Conservation (phyloP, 2,329 filamentous ascomycete species). For the Acrocalymma vagum region DNA sequence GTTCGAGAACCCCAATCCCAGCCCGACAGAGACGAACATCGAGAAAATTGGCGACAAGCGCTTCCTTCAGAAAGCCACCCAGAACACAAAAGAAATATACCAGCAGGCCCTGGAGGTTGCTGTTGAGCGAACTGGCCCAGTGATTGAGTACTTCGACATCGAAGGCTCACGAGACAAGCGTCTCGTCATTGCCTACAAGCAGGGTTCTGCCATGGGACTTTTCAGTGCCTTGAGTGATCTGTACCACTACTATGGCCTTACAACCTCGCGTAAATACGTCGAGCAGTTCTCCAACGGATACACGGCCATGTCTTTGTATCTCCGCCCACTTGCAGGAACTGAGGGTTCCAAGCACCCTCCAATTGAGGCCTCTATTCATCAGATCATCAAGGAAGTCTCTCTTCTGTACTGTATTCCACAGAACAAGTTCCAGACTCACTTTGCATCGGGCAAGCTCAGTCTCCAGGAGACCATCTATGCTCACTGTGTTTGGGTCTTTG, state of each 20-base stretch:
- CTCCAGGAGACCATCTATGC: constrained; percentile 97
- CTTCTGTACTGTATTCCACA: constrained; percentile 97
- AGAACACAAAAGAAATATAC: constrained; percentile 95
- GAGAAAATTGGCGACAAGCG: constrained; percentile 92
- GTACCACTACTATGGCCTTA: constrained; percentile 98
- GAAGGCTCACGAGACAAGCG: constrained; percentile 91
- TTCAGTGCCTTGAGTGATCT: constrained; percentile 96
- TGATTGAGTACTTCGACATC: constrained; percentile 98
- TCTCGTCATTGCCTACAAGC: constrained; percentile 92
- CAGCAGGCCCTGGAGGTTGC: constrained; percentile 90
- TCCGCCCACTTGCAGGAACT: constrained; percentile 70
- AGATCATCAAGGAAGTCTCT: constrained; percentile 98
- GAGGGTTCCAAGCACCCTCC: constrained; percentile 69
- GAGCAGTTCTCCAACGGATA: constrained; percentile 99
- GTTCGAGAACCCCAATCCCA: constrained; percentile 80
- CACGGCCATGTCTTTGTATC: constrained; percentile 94
- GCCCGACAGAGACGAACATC: constrained; percentile 81
- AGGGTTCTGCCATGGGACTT: constrained; percentile 87
- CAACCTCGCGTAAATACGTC: constrained; percentile 95
- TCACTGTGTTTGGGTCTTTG: constrained; percentile 96
- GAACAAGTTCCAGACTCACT: constrained; percentile 93
- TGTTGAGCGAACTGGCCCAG: constrained; percentile 85
- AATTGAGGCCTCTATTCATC: constrained; percentile 93
- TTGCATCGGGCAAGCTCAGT: constrained; percentile 84
- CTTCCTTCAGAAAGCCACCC: constrained; percentile 94